These are phyloP conservation scores for Trichoderma citrinoviride DNA, from an alignment of 2,329 filamentous ascomycete genomes.

Conservation along the genomic window DNA sequence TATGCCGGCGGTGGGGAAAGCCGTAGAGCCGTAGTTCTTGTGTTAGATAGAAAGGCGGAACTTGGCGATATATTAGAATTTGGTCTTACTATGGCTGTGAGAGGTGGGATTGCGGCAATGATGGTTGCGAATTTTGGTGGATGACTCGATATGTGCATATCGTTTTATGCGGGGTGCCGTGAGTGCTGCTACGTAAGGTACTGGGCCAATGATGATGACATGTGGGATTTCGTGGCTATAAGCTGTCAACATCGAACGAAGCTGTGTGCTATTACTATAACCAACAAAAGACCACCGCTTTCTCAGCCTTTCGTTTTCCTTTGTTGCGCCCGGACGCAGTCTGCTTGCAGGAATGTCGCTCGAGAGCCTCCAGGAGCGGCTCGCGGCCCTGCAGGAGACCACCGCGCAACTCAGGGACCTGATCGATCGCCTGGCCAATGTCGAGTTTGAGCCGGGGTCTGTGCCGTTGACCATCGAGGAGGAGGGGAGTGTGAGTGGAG, in stretches of 20 bases:
- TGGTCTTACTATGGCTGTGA: background rate
- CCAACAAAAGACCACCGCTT: background rate
- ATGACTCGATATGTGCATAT: constrained; percentile 22
- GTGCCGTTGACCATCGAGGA: constrained; percentile 50
- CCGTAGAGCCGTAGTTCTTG: too few relatives aligned
- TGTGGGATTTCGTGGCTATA: background rate
- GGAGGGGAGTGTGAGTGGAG: constrained; percentile 58
- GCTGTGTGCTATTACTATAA: too few relatives aligned
- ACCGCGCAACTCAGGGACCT: constrained; percentile 57
- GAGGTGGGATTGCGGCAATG: background rate
- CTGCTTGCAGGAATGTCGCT: constrained; percentile 50
- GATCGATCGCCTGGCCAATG: constrained; percentile 57
- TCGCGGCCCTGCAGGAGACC: constrained; percentile 59
- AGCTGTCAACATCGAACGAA: background rate
- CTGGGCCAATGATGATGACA: constrained; percentile 17
- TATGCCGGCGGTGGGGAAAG: too few relatives aligned
- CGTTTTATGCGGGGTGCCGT: constrained; percentile 14
- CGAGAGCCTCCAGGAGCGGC: constrained; percentile 60
- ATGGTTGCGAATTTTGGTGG: constrained; percentile 17
- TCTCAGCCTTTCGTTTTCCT: background rate
- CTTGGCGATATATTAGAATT: background rate
- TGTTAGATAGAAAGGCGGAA: too few relatives aligned
- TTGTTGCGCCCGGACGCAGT: background rate
- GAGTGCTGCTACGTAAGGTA: background rate
- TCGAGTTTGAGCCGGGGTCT: constrained; percentile 59